Percentiles rank a stretch among this genome's conserved stretches.
Evolutionary conservation across 2,329 filamentous ascomycete genomes (phyloP).

Genomic region (Ophiostoma novo-ulmi): DNA sequence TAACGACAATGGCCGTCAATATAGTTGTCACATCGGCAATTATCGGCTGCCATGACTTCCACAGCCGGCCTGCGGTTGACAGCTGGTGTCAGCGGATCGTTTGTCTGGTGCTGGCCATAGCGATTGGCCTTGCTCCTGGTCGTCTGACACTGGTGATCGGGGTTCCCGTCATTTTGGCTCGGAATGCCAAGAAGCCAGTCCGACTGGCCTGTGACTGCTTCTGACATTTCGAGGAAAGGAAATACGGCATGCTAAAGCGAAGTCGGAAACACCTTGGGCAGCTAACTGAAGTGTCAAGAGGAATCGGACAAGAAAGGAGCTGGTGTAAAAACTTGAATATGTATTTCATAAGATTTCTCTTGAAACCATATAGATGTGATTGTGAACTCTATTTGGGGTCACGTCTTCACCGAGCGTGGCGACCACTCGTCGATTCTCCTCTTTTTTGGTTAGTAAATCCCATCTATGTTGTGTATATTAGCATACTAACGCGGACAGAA

Average conservation of each 20-base stretch:
- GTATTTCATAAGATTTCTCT: too few relatives aligned
- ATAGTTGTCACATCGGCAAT: neutral
- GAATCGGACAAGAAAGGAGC: neutral
- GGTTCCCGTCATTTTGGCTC: neutral
- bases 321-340: neutral
- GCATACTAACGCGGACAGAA: constrained; percentile 28
- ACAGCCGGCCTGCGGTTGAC: neutral
- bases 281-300: neutral
- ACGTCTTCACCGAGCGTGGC: constrained; percentile 50
- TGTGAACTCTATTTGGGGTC: constrained; percentile 30
- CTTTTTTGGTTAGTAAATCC: constrained; percentile 36
- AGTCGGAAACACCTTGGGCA: neutral
- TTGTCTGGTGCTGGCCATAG: constrained; percentile 6
- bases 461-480: too few relatives aligned
- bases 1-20: neutral
- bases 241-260: neutral
- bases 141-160: neutral
- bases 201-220: neutral
- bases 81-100: neutral
- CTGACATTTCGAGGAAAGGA: neutral
- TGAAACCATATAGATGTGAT: too few relatives aligned
- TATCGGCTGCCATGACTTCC: neutral
- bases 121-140: neutral
- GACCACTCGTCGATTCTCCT: constrained; percentile 53
- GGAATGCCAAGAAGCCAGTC: neutral